Conservation (phyloP, 192 early-diverging fungal species). For the Entophlyctis luteolus region DNA sequence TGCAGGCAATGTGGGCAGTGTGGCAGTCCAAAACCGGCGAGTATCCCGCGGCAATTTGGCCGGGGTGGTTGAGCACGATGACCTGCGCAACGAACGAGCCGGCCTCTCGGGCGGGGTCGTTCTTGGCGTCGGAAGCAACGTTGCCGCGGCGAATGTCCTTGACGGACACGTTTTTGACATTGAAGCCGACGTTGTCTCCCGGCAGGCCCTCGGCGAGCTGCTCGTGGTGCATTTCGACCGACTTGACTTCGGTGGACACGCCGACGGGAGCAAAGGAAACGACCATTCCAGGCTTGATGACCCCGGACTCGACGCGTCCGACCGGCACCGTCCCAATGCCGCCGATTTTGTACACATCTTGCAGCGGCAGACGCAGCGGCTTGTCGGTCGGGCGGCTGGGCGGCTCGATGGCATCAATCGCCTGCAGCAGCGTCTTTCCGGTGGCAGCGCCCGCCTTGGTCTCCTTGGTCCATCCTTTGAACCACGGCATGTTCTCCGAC, state of each 20-base stretch:
- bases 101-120: constrained; percentile 90
- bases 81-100: constrained; percentile 92
- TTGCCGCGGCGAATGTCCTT: constrained; percentile 96
- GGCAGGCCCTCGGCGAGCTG: constrained; percentile 78
- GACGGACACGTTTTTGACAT: constrained; percentile 97
- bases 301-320: constrained; percentile 95
- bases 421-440: constrained; percentile 84
- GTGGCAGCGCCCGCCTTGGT: constrained; percentile 63
- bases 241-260: constrained; percentile 92
- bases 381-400: constrained; percentile 85
- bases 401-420: constrained; percentile 92
- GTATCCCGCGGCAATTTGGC: constrained; percentile 92
- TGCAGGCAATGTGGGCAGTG: constrained; percentile 96
- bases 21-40: constrained; percentile 92
- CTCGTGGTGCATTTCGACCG: constrained; percentile 99
- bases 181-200: constrained; percentile 98
- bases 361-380: constrained; percentile 94
- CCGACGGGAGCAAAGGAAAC: constrained; percentile 81
- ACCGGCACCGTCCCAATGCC: constrained; percentile 95
- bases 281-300: constrained; percentile 85
- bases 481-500: constrained; percentile 92
- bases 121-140: constrained; percentile 95
- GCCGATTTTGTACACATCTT: constrained; percentile 98
- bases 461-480: constrained; percentile 95
- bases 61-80: constrained; percentile 94